Evolutionary conservation across 78 protist species (phyloP).

Genomic region (Pelomyxa schiedti): DNA sequence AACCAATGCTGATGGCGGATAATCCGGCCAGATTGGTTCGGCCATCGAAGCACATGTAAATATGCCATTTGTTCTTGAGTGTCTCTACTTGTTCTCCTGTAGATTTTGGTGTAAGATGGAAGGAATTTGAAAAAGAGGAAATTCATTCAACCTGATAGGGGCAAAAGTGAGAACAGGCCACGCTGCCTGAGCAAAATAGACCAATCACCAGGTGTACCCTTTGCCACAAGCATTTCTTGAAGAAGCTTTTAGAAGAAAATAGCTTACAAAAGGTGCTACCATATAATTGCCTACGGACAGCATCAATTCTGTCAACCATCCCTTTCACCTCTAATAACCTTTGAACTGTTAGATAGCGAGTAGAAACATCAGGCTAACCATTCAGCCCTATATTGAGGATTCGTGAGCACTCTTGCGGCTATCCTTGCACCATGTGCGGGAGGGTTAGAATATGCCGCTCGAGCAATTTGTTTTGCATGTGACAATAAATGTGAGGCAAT

Average conservation of each 20-base stretch:
- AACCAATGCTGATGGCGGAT: constrained; percentile 52
- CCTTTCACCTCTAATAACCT: no score
- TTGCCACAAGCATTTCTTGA: no score
- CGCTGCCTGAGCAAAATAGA: constrained; percentile 85
- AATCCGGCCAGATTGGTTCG: constrained; percentile 95
- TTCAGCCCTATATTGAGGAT: constrained; percentile 31
- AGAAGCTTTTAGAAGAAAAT: no score
- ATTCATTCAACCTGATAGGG: constrained; percentile 69
- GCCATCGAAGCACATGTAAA: constrained; percentile 86
- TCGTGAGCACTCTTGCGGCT: constrained; percentile 61
- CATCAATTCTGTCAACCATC: no score
- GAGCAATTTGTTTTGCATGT: constrained; percentile 74
- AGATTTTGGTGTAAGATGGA: no score
- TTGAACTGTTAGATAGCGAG: no score
- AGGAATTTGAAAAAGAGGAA: no score
- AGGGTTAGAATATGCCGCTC: constrained; percentile 92
- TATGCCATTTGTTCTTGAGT: constrained; percentile 35
- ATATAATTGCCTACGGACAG: no score
- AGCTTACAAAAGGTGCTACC: no score
- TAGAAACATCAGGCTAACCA: no score
- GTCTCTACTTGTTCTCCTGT: constrained; percentile 41
- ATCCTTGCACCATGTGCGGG: constrained; percentile 95
- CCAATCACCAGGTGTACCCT: constrained; percentile 83
- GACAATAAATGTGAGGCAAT: constrained; percentile 41
- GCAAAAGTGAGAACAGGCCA: constrained; percentile 97